Base-by-base conservation (phyloP, 257 asterid species). In the Osmanthus fragrans region DNA sequence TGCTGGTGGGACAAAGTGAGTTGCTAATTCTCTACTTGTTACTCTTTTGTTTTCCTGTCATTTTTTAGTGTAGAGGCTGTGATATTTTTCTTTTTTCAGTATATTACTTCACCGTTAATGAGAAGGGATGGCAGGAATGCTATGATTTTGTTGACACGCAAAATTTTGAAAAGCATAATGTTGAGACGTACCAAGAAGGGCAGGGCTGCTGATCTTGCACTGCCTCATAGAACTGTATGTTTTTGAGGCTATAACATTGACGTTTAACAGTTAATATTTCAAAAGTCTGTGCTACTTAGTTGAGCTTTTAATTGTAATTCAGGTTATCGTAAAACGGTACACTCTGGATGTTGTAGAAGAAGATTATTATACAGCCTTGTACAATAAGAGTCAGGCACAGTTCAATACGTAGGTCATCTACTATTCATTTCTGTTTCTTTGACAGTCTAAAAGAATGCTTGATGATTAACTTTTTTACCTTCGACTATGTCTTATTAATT, bases 1-100 rank as follows among this genome's bases (percentile, higher is more conserved):
- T 94, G 98, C 86, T 94, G 98, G 98, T 94, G 98, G 98, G 91
- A 90, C 83, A 91, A 79, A 88, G 98, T 94, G 78, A 86, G 96
- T 85, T 72, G 73, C 70, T 64, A 30, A 73, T 70, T 71, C 18
- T 60, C 27, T 74, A 58, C 29, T 36, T 6, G 21, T 37, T 47
- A 42, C 42, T 67, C 23, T 54, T 77, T 18, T 76, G n/a, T 19
- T 65, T 40, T 69, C 30, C 68, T 30, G 70, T 23, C 9, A 30
- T 37, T 69, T 32, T 36, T 66, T 45, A 58, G 73, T 63, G 66
- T 7, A 30, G 78, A 83, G 67, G 70, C 75, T 56, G 25, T 76
- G n/a, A 4, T 37, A 39, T 54, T 29, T 79, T 82, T 64, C 75
- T 73, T 49, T 83, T 76, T 72, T 37, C 49, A 40, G 49, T 76